These are phyloP conservation scores for Cordia subcordata DNA, from an alignment of 257 asterid genomes.

Conservation along the genomic window DNA sequence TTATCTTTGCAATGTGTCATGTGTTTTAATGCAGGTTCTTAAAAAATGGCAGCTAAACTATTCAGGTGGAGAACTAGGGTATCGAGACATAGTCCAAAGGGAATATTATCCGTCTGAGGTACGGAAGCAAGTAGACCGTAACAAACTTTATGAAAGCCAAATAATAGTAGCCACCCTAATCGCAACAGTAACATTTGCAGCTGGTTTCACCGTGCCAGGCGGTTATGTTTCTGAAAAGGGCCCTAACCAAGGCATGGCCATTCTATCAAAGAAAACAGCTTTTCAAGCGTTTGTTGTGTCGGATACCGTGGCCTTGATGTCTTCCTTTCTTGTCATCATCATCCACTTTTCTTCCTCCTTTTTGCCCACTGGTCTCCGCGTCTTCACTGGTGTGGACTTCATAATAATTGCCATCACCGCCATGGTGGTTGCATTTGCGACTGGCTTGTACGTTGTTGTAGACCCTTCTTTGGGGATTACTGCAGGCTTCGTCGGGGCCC, in stretches of 20 bases:
- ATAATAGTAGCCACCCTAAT: slow-evolving; percentile 14
- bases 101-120: no score
- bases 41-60: no score
- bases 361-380: no score
- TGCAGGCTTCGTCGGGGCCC: no score
- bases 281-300: slow-evolving; percentile 6
- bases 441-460: slow-evolving; percentile 1
- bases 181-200: slow-evolving; percentile 13
- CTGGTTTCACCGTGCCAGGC: slow-evolving; percentile 23
- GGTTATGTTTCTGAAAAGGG: neutral
- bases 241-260: slow-evolving; percentile 5
- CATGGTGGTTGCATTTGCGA: slow-evolving; percentile 8
- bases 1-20: neutral
- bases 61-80: no score
- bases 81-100: no score
- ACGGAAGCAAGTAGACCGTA: neutral
- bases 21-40: neutral
- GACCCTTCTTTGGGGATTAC: no score
- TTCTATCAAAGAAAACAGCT: slow-evolving; percentile 7
- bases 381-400: no score
- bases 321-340: neutral
- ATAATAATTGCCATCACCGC: neutral
- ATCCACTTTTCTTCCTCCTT: neutral
- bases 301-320: slow-evolving; percentile 4
- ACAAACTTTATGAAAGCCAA: neutral